Base-by-base conservation (phyloP, 2,329 filamentous ascomycete genomes). In the Emydomyces testavorans region DNA sequence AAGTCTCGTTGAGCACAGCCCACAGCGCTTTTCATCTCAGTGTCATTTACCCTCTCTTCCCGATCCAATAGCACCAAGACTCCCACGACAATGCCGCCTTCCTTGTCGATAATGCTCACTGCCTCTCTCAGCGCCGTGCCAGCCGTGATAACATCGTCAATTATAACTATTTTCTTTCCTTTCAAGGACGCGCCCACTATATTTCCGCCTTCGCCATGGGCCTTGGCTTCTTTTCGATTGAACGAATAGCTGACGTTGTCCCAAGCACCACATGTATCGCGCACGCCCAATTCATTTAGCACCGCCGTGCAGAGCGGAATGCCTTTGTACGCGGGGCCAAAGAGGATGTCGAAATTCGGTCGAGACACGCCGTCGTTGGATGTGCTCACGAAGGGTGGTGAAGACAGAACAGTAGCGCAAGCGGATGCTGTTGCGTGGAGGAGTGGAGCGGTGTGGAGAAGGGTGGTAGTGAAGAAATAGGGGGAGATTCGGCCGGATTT, bases 391-490 rank as follows among this genome's bases (percentile, higher is more conserved):
- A 57, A 31, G 48, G 58, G 53, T 15, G 46, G 41, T 3, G 50
- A 50, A n/a, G 52, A 51, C 16, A 56, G 42, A 15, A 52, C 74
- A 48, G 74, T 70, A 1, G 90, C 90, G 67, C 90, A 96, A 50
- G 90, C 88, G 34, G 79, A 76, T 45, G 83, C 78, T 57, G 94
- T 85, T 49, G 87, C 79, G 53, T 77, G 77, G 54, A 93, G 79
- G 24, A 94, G 78, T 53, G 81, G 76, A 18, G 83, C 83, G 45
- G 81, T 82, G 74, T 92, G 87, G 69, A 96, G 93, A 59, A 85
- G 79, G 51, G 89, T 88, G 39, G 89, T 88, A 68, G 94, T 95
- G 80, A 96, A 94, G 75, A 96, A 96, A 76, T 96, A 96, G 35
- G 92, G 92, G 10, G 88, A 94, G 59, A 67, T 63, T 60, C 90